phyloP scores from a whole-genome alignment of 148 eudicot species.

The Bassia scoparia region DNA sequence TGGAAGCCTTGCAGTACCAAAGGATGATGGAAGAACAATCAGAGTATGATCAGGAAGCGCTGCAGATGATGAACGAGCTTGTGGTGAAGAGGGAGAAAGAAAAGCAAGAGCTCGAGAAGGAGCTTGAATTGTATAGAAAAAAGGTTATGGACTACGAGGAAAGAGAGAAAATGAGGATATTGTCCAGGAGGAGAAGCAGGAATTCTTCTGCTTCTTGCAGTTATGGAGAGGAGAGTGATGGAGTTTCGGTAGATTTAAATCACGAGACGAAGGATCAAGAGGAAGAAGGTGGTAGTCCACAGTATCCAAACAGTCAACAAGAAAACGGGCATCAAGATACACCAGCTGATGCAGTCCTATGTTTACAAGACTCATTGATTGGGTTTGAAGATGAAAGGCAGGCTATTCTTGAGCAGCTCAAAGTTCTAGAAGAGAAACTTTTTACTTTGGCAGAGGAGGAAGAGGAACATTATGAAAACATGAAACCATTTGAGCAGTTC shows the following conservation, averaged over 20 bases:
- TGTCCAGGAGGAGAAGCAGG: constrained; percentile 47
- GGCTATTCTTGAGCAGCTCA: constrained; percentile 73
- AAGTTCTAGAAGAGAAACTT: constrained; percentile 82
- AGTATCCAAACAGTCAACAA: constrained; percentile 28
- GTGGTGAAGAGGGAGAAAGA: constrained; percentile 83
- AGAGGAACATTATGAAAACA: constrained; percentile 43
- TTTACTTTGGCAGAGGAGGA: constrained; percentile 58
- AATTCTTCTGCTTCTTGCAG: constrained; percentile 63
- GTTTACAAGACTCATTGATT: constrained; percentile 48
- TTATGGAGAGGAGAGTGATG: constrained; percentile 77
- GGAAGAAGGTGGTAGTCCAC: constrained; percentile 33
- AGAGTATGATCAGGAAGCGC: constrained; percentile 93
- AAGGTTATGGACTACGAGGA: constrained; percentile 64
- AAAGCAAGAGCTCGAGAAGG: constrained; percentile 74
- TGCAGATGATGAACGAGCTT: constrained; percentile 79
- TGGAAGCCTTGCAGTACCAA: constrained; percentile 96
- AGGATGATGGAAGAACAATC: constrained; percentile 98
- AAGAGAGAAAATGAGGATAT: constrained; percentile 49
- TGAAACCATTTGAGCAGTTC: constrained; percentile 38
- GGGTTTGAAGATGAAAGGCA: constrained; percentile 82
- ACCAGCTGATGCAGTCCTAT: constrained; percentile 52
- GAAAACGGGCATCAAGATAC: constrained; percentile 55
- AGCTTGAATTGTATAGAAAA: constrained; percentile 56
- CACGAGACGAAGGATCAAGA: constrained; percentile 50
- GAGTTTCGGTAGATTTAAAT: constrained; percentile 58